Conservation (phyloP, 228 moss, liverwort and hornwort genomes). For the Sphagnum fallax region DNA sequence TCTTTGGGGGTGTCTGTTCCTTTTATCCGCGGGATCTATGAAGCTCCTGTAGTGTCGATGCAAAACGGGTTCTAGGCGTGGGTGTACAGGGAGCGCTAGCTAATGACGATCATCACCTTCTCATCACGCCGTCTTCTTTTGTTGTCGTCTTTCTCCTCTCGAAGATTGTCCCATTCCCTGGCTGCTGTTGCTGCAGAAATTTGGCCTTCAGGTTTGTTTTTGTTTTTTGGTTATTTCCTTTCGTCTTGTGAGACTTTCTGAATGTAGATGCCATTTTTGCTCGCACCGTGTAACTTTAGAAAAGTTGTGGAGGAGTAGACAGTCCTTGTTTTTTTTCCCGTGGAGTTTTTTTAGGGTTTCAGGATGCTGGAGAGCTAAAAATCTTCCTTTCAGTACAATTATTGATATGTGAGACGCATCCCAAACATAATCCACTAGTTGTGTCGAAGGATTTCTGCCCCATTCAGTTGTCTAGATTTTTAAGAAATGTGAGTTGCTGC, state of each 20-base stretch:
- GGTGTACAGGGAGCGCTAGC: too few relatives aligned
- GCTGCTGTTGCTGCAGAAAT: constrained; percentile 11
- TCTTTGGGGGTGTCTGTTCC: too few relatives aligned
- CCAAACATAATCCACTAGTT: too few relatives aligned
- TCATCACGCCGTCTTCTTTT: too few relatives aligned
- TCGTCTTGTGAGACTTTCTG: not conserved
- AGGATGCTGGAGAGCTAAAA: not conserved
- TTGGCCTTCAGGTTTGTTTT: constrained; percentile 2
- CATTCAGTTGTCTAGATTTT: too few relatives aligned
- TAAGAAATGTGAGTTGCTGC: too few relatives aligned
- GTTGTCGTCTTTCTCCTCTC: constrained; percentile 15
- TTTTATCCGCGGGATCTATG: too few relatives aligned
- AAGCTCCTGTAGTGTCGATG: too few relatives aligned
- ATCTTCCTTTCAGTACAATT: not conserved
- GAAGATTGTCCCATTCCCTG: constrained; percentile 25
- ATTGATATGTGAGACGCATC: too few relatives aligned
- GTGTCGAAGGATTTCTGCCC: too few relatives aligned
- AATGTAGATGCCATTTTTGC: not conserved
- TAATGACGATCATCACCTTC: too few relatives aligned
- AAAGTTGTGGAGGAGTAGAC: not conserved
- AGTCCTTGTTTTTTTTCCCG: not conserved
- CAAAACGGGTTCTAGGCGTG: too few relatives aligned
- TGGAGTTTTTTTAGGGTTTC: not conserved
- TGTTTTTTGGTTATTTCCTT: not conserved
- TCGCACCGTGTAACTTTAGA: not conserved